Base-by-base conservation (phyloP, 139 green algal species). In the Dunaliella primolecta region DNA sequence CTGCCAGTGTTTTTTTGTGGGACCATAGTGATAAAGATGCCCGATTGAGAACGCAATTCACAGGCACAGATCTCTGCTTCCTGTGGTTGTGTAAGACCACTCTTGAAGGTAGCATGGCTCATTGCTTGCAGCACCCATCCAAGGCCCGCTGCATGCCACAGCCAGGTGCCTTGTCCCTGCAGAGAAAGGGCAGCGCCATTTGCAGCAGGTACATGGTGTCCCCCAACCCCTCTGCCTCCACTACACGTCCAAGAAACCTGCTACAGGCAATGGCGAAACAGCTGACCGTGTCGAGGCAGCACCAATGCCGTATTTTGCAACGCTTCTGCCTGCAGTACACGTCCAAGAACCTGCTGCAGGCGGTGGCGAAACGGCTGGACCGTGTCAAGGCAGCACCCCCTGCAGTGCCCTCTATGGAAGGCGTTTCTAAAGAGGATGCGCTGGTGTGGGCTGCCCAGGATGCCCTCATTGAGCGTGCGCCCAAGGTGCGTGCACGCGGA, bases 401-500 rank as follows among this genome's bases (percentile, higher is more conserved):
- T 30, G 3, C 25, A 3, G 29, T 75, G 7, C 27, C 46, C 7
- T 31, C 71, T 74, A 78, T 38, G 87, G 57, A 7, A 46, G 80
- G 35, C 11, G 81, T 36, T 46, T 78, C 35, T 1, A 70, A 87
- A 3, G 46, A 82, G n/a, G 87, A 89, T 34, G 46, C 38, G 24
- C 72, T n/a, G 27, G 71, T 88, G 38, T 90, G 84, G 84, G 86
- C 85, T 36, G 89, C 81, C 0, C 86, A 90, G 36, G 89, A 92
- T 21, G 89, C 85, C 0, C 27, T 92, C 57, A 71, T 88, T 7
- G 89, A 92, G 36, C 75, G 90, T 15, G 32, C 92, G 83, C 90
- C 90, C 1, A 88, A 90, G 90, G 90, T 93, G 81, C 0, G 89
- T n/a, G n/a, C n/a, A n/a, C n/a, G n/a, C n/a, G n/a, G n/a, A n/a